Base-by-base conservation (phyloP, 1,284 basidiomycete species). In the Exobasidium cylindrosporum region DNA sequence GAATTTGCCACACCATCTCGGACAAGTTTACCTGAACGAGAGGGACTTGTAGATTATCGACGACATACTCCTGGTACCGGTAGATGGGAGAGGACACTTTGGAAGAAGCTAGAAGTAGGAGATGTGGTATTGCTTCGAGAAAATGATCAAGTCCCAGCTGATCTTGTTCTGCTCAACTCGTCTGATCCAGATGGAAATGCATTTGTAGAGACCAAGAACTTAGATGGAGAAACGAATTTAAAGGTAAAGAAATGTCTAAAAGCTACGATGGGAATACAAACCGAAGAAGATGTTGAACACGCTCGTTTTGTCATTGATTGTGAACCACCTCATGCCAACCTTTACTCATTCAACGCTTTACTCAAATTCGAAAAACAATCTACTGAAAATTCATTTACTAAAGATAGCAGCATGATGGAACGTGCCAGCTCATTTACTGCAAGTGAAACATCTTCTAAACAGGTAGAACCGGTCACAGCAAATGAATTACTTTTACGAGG, bases 61-160 rank as follows among this genome's bases (percentile, higher is more conserved):
- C 86, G 86, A 57, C 86, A 85, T 31, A 83, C 85, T 1, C 82
- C 84, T 0, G 92, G 92, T 0, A 86, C 87, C 0, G 88, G 91
- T 0, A 84, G 86, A 29, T 97, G 94, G 94, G 94, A 97, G 78
- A 84, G 93, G 61, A 97, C 95, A 2, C 83, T 97, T 0, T 98
- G 95, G 95, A 97, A 97, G 84, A 97, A 97, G 83, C 84, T 98
- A 54, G 92, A 96, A 80, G 94, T 97, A 4, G 95, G 95, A n/a
- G 95, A 97, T 78, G 82, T 97, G 26, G 90, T 98, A 26, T 82
- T 97, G 1, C 83, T 97, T 28, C 84, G 89, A 59, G 92, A 97
- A 75, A 90, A 97, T 79, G 95, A 97, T 64, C 92, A 96, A 81
- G 88, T 97, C 5, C 94, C 95, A 0, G 95, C 95, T 5, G 94